Evolutionary conservation across 2,329 filamentous ascomycete genomes (phyloP).

Genomic region (Westerdykella ornata): DNA sequence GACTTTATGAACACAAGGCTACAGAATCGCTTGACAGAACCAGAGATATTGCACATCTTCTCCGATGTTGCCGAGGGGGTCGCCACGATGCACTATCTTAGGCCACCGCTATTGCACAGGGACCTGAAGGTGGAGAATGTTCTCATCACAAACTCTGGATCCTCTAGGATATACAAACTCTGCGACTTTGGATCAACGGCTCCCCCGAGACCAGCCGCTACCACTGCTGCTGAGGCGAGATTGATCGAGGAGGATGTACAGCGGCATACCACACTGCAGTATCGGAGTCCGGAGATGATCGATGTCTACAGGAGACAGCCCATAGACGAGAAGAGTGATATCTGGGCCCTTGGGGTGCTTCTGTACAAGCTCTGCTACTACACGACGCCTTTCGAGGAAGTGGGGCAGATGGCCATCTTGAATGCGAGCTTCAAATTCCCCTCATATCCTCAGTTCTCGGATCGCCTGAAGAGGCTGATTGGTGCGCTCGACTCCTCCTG

Average conservation of each 20-base stretch:
- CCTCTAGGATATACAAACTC: slow-evolving; percentile 78
- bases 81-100: slow-evolving; percentile 98
- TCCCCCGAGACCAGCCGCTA: slow-evolving; percentile 73
- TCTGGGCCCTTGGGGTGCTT: slow-evolving; percentile 92
- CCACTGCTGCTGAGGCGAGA: slow-evolving; percentile 79
- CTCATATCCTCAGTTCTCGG: slow-evolving; percentile 80
- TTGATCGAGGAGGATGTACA: slow-evolving; percentile 95
- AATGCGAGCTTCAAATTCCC: slow-evolving; percentile 94
- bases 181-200: slow-evolving; percentile 97
- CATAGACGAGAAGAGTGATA: slow-evolving; percentile 97
- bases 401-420: slow-evolving; percentile 92
- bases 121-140: slow-evolving; percentile 98
- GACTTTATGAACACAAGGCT: slow-evolving; percentile 99
- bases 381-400: slow-evolving; percentile 96
- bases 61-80: slow-evolving; percentile 92
- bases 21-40: slow-evolving; percentile 93
- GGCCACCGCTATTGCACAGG: slow-evolving; percentile 83
- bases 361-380: slow-evolving; percentile 99
- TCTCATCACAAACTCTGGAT: slow-evolving; percentile 65
- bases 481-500: slow-evolving; percentile 51
- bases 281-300: slow-evolving; percentile 96
- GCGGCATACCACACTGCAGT: slow-evolving; percentile 93
- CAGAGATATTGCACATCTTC: slow-evolving; percentile 96
- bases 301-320: slow-evolving; percentile 95
- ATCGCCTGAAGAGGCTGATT: slow-evolving; percentile 82